Evolutionary conservation across 768 basidiomycete species (phyloP).

Genomic region (Lactarius sp.): DNA sequence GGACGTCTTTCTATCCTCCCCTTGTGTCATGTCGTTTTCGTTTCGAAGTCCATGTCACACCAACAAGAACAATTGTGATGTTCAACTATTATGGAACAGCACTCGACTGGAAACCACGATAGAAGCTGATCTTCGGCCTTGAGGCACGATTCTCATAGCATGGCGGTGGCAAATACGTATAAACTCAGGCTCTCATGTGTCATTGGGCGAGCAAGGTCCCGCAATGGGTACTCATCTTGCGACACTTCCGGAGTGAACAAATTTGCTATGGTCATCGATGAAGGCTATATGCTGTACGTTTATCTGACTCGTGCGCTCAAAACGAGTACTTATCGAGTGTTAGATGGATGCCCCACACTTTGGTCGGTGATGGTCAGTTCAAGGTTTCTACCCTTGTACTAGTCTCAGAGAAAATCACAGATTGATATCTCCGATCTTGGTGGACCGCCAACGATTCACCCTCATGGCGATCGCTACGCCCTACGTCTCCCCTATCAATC

Average conservation of each 20-base stretch:
- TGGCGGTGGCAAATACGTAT: not conserved
- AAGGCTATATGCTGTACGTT: not conserved
- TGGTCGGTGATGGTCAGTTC: not conserved
- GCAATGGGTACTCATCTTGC: too few species aligned
- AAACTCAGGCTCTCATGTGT: too few species aligned
- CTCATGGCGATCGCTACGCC: too few species aligned
- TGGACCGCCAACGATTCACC: too few species aligned
- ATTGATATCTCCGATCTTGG: too few species aligned
- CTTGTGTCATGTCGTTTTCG: not conserved
- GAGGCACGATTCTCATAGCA: not conserved
- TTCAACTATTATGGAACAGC: too few species aligned
- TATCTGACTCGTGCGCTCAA: too few species aligned
- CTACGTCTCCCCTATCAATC: too few species aligned
- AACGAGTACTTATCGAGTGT: not conserved
- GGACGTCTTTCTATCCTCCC: not conserved
- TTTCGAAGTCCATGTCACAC: not conserved
- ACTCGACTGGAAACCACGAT: too few species aligned
- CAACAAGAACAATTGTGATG: not conserved
- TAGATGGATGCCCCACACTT: not conserved
- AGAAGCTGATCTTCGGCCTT: not conserved
- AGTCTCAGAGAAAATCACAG: too few species aligned
- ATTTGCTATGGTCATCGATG: not conserved
- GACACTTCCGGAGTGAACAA: not conserved
- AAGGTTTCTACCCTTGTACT: too few species aligned
- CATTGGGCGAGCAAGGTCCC: too few species aligned